Conservation (phyloP, 345 rosid genomes). For the Brassica rapa region DNA sequence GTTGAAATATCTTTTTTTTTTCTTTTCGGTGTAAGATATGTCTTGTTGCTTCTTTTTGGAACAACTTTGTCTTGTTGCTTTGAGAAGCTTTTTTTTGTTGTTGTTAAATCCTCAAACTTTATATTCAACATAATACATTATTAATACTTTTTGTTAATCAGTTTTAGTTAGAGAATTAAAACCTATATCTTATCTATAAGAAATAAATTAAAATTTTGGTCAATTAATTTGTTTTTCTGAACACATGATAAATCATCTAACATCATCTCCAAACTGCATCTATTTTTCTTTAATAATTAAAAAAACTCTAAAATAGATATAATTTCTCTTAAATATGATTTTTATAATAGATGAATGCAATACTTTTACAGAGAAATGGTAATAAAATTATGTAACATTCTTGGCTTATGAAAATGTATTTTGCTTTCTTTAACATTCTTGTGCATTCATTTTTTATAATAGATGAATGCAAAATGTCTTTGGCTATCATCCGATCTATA, state of each 20-base stretch:
- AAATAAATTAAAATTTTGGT: background rate
- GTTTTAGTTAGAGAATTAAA: background rate
- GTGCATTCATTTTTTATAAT: no score
- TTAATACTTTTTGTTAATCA: background rate
- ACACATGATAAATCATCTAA: no score
- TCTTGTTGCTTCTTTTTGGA: background rate
- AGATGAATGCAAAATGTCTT: background rate
- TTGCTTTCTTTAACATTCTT: no score
- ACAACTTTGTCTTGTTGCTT: no score
- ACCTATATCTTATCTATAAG: background rate
- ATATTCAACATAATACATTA: background rate
- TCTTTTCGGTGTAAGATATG: background rate
- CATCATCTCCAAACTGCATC: background rate
- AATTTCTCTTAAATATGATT: no score
- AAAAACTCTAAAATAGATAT: background rate
- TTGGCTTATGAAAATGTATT: constrained; percentile 6
- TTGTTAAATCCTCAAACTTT: background rate
- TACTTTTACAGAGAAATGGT: no score
- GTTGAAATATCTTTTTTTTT: background rate
- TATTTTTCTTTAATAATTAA: no score
- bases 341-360: no score
- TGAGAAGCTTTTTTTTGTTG: background rate
- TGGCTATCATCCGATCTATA: background rate
- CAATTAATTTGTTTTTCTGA: background rate
- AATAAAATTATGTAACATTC: constrained; percentile 9